Conservation (phyloP, 176 grass and related monocot species). For the Otatea glauca region DNA sequence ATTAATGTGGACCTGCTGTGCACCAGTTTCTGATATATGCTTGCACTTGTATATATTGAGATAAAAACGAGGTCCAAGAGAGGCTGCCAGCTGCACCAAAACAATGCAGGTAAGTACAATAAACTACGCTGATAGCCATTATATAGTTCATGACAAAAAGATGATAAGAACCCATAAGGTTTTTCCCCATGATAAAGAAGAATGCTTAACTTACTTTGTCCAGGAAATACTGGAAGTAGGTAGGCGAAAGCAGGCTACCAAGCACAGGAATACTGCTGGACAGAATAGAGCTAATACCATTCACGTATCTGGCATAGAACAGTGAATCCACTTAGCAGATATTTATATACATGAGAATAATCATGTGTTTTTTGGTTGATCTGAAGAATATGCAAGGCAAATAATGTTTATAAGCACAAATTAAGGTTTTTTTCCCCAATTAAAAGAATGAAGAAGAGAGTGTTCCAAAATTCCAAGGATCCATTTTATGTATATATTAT, state of each 20-base stretch:
- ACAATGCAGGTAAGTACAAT: constrained; percentile 38
- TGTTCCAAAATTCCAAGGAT: constrained; percentile 20
- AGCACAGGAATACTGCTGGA: constrained; percentile 89
- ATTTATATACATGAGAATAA: constrained; percentile 28
- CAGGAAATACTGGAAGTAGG: constrained; percentile 99
- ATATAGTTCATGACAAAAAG: constrained; percentile 26
- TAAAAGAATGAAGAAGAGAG: background rate
- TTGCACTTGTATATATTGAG: constrained; percentile 99
- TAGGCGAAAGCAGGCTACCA: constrained; percentile 80
- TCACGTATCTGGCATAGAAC: constrained; percentile 81
- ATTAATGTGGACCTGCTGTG: constrained; percentile 77
- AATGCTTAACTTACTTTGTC: constrained; percentile 73
- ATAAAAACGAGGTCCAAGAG: constrained; percentile 97
- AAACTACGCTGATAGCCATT: constrained; percentile 2
- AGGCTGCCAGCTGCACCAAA: constrained; percentile 83
- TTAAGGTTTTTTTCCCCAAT: background rate
- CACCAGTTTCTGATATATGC: constrained; percentile 98
- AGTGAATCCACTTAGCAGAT: constrained; percentile 27
- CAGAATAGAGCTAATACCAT: constrained; percentile 93
- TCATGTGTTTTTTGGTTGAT: background rate
- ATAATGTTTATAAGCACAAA: background rate
- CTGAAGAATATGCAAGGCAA: constrained; percentile 6
- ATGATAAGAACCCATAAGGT: constrained; percentile 2
- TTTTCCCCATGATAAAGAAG: constrained; percentile 31
- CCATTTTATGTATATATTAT: background rate